A percentile compares a stretch with the other conserved stretches of the same genome.
Evolutionary conservation across 2,329 filamentous ascomycete genomes (phyloP).

Genomic region (Colletotrichum truncatum): DNA sequence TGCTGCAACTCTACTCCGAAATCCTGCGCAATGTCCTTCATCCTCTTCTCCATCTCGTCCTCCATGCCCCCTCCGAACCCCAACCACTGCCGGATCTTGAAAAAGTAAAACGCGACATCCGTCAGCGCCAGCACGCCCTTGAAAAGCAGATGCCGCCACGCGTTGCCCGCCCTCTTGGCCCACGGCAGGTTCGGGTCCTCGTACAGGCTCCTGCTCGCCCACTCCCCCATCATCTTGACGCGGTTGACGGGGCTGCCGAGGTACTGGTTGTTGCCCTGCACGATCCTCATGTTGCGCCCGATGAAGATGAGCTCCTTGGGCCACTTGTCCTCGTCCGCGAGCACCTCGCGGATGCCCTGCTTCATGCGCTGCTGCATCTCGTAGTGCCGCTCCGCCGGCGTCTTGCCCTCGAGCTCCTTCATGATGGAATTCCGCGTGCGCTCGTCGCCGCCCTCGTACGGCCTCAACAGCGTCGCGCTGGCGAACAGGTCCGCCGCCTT

Average conservation of each 20-base stretch:
- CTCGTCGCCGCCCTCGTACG: slow-evolving; percentile 86
- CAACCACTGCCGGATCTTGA: slow-evolving; percentile 79
- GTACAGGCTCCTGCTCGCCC: slow-evolving; percentile 86
- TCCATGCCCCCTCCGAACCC: slow-evolving; percentile 88
- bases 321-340: slow-evolving; percentile 88
- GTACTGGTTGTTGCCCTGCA: slow-evolving; percentile 93
- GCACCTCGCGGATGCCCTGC: slow-evolving; percentile 71
- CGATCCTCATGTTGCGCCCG: slow-evolving; percentile 89
- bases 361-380: slow-evolving; percentile 90
- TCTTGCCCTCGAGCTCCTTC: slow-evolving; percentile 67
- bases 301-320: slow-evolving; percentile 93
- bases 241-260: slow-evolving; percentile 90
- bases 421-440: slow-evolving; percentile 72
- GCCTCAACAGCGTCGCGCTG: slow-evolving; percentile 86
- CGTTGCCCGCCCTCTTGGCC: slow-evolving; percentile 71
- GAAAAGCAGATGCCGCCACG: slow-evolving; percentile 84
- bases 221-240: slow-evolving; percentile 91
- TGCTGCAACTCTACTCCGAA: slow-evolving; percentile 93
- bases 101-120: slow-evolving; percentile 86
- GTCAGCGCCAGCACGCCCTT: slow-evolving; percentile 77
- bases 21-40: slow-evolving; percentile 88
- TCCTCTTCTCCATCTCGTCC: slow-evolving; percentile 88
- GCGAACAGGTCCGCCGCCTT: slow-evolving; percentile 91
- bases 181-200: slow-evolving; percentile 74
- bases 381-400: slow-evolving; percentile 79